A percentile compares a stretch with the other conserved stretches of the same genome.
Conservation (phyloP, 2,329 filamentous ascomycete genomes). For the Fusarium ambrosium region DNA sequence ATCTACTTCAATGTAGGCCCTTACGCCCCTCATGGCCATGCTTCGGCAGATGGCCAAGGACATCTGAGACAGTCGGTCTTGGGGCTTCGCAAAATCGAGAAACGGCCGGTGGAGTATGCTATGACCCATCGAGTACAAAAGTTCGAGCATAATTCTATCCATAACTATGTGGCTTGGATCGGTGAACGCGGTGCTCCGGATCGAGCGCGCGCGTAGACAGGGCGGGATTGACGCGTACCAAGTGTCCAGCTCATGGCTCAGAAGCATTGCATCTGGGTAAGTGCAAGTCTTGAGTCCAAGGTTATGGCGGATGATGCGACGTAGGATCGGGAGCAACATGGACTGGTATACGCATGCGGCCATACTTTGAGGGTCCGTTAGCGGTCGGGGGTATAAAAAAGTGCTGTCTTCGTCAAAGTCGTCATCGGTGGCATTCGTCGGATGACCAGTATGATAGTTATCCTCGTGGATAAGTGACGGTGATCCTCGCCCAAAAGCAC, state of each 20-base stretch:
- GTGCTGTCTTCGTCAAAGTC: conserved; percentile 20
- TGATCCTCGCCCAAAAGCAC: conserved; percentile 21
- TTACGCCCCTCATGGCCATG: conserved; percentile 15
- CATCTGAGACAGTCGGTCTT: neutral
- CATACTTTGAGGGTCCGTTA: neutral
- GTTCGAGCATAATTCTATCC: conserved; percentile 23
- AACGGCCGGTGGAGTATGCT: conserved; percentile 24
- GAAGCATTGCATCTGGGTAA: neutral
- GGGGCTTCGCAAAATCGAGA: neutral
- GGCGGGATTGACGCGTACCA: conserved; percentile 28
- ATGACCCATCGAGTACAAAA: conserved; percentile 20
- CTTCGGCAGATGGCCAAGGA: conserved; percentile 16
- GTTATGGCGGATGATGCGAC: conserved; percentile 18
- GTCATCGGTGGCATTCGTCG: conserved; percentile 14
- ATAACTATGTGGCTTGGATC: conserved; percentile 2
- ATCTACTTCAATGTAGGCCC: conserved; percentile 27
- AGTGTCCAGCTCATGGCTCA: neutral
- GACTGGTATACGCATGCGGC: conserved; percentile 21
- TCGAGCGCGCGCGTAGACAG: conserved; percentile 1
- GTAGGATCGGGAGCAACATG: conserved; percentile 7
- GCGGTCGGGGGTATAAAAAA: neutral
- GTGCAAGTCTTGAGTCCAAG: conserved; percentile 8
- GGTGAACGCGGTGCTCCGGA: conserved; percentile 11
- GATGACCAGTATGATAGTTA: neutral
- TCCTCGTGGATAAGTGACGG: conserved; percentile 17